A percentile compares a stretch with the other conserved stretches of the same genome.
phyloP scores from a whole-genome alignment of 108 stramenopile species.

The Cyclotella atomus region DNA sequence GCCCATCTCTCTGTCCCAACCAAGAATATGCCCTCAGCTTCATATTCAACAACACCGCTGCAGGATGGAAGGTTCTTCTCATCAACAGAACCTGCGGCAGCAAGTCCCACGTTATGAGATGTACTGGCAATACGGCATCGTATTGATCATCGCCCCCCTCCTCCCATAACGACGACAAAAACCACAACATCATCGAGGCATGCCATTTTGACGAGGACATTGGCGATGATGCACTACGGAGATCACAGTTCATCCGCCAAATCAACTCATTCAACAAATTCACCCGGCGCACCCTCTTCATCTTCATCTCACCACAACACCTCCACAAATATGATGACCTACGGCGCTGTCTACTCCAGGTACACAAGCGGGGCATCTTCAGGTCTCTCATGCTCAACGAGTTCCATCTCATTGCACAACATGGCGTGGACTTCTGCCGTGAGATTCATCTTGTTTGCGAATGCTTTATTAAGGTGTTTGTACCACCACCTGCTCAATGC shows the following conservation, averaged over 20 bases:
- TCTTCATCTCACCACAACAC: background rate
- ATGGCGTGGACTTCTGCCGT: background rate
- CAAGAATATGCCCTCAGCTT: background rate
- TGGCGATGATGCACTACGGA: background rate
- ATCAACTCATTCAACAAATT: background rate
- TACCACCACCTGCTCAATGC: background rate
- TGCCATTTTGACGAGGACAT: constrained; percentile 5
- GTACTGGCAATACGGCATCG: background rate
- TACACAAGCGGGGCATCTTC: background rate
- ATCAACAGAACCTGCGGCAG: background rate
- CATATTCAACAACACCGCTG: background rate
- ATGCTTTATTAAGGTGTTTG: background rate
- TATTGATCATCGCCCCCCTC: background rate
- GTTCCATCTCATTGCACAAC: background rate
- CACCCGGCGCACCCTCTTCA: background rate
- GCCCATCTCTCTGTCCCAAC: background rate
- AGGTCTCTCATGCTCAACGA: background rate
- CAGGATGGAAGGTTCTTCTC: background rate
- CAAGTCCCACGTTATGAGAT: constrained; percentile 1
- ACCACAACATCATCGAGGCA: background rate
- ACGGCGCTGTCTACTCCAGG: background rate
- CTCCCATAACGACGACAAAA: background rate
- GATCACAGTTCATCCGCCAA: background rate
- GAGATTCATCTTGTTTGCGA: background rate
- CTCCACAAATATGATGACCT: background rate